These are phyloP conservation scores for Phytophthora cactorum DNA, from an alignment of 352 stramenopile genomes.

Conservation along the genomic window DNA sequence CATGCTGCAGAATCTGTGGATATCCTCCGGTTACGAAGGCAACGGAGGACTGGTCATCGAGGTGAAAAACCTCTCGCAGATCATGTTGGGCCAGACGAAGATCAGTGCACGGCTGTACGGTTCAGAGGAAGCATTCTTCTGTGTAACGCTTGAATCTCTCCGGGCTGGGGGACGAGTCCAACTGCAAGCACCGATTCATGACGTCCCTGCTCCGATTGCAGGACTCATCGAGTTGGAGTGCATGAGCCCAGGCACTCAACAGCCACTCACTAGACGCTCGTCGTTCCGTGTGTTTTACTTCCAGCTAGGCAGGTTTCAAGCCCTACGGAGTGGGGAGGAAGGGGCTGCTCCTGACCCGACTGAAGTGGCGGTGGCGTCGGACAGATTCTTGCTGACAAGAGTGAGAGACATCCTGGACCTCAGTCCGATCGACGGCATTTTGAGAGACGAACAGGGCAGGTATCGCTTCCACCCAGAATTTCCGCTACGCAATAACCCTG, in stretches of 20 bases:
- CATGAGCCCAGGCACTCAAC: conserved; percentile 65
- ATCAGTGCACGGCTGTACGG: conserved; percentile 27
- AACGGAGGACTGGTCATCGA: conserved; percentile 34
- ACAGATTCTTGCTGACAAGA: conserved; percentile 37
- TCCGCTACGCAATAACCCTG: neutral
- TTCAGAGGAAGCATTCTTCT: conserved; percentile 21
- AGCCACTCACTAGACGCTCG: conserved; percentile 56
- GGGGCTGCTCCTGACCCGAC: conserved; percentile 6
- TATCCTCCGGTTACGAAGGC: conserved; percentile 36
- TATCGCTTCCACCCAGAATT: conserved; percentile 46
- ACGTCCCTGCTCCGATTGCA: conserved; percentile 14
- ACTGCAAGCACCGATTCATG: conserved; percentile 38
- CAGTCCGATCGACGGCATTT: conserved; percentile 63
- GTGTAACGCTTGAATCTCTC: conserved; percentile 32
- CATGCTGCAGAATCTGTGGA: conserved; percentile 69
- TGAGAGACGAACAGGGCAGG: conserved; percentile 48
- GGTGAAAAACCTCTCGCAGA: conserved; percentile 66
- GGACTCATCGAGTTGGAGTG: conserved; percentile 49
- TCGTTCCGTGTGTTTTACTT: conserved; percentile 56
- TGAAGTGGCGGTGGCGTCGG: conserved; percentile 29
- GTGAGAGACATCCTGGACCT: conserved; percentile 57
- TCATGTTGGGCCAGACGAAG: conserved; percentile 45
- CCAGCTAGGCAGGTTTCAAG: conserved; percentile 42
- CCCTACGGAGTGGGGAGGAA: conserved; percentile 30
- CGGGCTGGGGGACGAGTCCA: conserved; percentile 27